These are phyloP conservation scores for Medicago truncatula DNA, from an alignment of 306 rosid species.

Conservation along the genomic window MtrunA17r5.0-ANR NC_053046.1:41708501-41709000, in stretches of 20 bases:
- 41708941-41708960: constrained; percentile 57
- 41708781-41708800: not conserved
- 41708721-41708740: constrained; percentile 43
- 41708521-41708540: constrained; percentile 46
- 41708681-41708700: constrained; percentile 54
- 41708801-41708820: not conserved
- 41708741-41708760: constrained; percentile 45
- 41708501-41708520: constrained; percentile 33
- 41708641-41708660: constrained; percentile 41
- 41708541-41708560: constrained; percentile 35
- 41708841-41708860: constrained; percentile 33
- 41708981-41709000: constrained; percentile 54
- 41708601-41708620: constrained; percentile 1
- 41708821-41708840: not conserved
- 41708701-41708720: constrained; percentile 46
- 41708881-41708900: constrained; percentile 32
- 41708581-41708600: constrained; percentile 10
- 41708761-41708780: too few species aligned
- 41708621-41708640: not conserved
- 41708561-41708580: constrained; percentile 38
- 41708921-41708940: constrained; percentile 59
- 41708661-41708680: constrained; percentile 43
- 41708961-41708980: constrained; percentile 51
- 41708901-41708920: constrained; percentile 59
- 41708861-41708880: constrained; percentile 31